phyloP scores from a whole-genome alignment of 257 asterid species.

The Ilex asprella region DNA sequence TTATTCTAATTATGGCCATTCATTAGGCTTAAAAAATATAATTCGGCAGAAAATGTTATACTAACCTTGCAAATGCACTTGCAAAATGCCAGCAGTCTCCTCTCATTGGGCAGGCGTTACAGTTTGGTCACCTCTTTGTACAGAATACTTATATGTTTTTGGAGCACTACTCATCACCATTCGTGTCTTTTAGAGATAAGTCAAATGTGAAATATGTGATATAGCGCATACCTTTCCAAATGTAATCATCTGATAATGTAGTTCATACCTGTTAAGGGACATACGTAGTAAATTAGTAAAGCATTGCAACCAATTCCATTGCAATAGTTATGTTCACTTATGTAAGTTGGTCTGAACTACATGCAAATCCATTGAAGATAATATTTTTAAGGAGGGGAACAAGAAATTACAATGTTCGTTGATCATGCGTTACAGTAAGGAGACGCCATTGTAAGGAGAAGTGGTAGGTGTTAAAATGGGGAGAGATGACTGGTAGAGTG shows the following conservation, averaged over 20 bases:
- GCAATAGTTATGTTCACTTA: too few species aligned
- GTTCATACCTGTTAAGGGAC: slow-evolving; percentile 48
- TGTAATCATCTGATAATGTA: slow-evolving; percentile 78
- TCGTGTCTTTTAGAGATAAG: too few species aligned
- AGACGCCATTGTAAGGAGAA: too few species aligned
- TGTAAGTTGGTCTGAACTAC: not conserved
- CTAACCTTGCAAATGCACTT: slow-evolving; percentile 53
- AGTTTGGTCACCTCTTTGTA: slow-evolving; percentile 45
- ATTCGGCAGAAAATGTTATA: not conserved
- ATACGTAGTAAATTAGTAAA: too few species aligned
- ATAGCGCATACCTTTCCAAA: slow-evolving; percentile 58
- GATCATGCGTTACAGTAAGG: too few species aligned
- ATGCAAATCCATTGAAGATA: not conserved
- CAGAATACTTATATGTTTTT: slow-evolving; percentile 38
- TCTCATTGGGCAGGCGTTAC: slow-evolving; percentile 54
- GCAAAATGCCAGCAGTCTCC: slow-evolving; percentile 49
- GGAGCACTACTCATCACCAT: not conserved
- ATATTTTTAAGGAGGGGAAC: slow-evolving; percentile 2
- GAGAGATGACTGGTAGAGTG: too few species aligned
- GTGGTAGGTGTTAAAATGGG: too few species aligned
- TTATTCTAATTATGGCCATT: too few species aligned
- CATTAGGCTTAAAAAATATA: not conserved
- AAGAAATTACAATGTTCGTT: slow-evolving; percentile 3
- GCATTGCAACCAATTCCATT: too few species aligned
- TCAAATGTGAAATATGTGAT: too few species aligned